These are phyloP conservation scores for Hyaloscypha bicolor DNA, from an alignment of 495 filamentous ascomycete species.

Conservation along the genomic window DNA sequence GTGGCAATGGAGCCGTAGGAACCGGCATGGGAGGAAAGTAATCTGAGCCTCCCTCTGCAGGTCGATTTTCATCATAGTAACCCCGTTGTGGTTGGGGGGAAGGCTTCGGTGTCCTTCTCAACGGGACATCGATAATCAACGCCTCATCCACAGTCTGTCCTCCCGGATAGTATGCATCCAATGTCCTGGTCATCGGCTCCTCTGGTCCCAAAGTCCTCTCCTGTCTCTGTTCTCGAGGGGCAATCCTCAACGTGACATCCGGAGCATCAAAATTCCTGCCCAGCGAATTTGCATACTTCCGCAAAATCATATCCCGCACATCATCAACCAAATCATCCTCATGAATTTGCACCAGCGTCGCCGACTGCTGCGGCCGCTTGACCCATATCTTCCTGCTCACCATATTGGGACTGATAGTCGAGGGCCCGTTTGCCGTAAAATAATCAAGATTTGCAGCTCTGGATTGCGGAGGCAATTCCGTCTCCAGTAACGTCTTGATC, in stretches of 20 bases:
- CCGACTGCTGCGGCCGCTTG: conserved; percentile 77
- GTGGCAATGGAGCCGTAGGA: conserved; percentile 42
- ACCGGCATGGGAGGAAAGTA: conserved; percentile 90
- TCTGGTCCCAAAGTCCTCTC: conserved; percentile 82
- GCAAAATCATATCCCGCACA: conserved; percentile 86
- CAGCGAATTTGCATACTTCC: conserved; percentile 91
- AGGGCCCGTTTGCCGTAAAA: conserved; percentile 38
- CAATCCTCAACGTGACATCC: conserved; percentile 74
- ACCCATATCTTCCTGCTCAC: conserved; percentile 84
- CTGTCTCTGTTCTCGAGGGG: conserved; percentile 44
- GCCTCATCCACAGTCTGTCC: conserved; percentile 92
- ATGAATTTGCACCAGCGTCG: conserved; percentile 81
- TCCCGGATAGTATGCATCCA: conserved; percentile 86
- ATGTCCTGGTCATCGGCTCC: conserved; percentile 73
- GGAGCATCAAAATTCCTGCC: conserved; percentile 88
- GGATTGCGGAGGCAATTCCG: conserved; percentile 35
- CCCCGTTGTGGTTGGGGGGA: conserved; percentile 58
- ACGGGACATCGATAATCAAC: conserved; percentile 84
- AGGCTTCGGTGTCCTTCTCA: conserved; percentile 78
- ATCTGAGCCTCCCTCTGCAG: conserved; percentile 73
- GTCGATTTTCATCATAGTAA: conserved; percentile 66
- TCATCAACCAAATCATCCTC: conserved; percentile 95
- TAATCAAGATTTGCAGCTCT: conserved; percentile 37
- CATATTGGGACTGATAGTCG: conserved; percentile 42
- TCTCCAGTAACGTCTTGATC: conserved; percentile 48